Evolutionary conservation across 176 grass and related monocot species (phyloP).

Genomic region (Carex kokanica): DNA sequence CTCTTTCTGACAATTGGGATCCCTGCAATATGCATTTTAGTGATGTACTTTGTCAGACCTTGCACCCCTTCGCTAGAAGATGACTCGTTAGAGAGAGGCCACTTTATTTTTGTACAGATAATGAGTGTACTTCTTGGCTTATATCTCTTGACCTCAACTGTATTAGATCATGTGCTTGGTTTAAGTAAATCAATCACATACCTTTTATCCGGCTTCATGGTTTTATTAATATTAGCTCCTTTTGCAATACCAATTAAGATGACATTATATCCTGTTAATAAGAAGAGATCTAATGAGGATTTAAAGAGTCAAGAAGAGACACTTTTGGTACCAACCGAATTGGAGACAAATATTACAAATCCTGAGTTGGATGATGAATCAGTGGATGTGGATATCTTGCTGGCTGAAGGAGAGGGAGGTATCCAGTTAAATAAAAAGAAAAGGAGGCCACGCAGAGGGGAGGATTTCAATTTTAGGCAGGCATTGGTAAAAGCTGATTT

Average conservation of each 20-base stretch:
- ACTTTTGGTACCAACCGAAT: conserved; percentile 47
- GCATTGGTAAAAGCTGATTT: conserved; percentile 89
- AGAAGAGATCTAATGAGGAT: conserved; percentile 26
- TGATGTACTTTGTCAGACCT: conserved; percentile 86
- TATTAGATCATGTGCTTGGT: conserved; percentile 47
- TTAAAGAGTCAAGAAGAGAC: conserved; percentile 29
- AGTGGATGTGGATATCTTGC: conserved; percentile 68
- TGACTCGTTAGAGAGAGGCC: conserved; percentile 46
- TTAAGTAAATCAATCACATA: conserved; percentile 47
- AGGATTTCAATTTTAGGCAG: conserved; percentile 89
- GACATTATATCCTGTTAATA: conserved; percentile 62
- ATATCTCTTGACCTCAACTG: conserved; percentile 55
- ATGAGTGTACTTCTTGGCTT: conserved; percentile 60
- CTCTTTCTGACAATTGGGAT: conserved; percentile 63
- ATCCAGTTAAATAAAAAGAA: conserved; percentile 58
- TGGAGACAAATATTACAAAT: conserved; percentile 37
- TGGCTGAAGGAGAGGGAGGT: conserved; percentile 83
- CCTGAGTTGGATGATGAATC: conserved; percentile 50
- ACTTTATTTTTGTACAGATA: conserved; percentile 78
- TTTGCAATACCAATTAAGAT: conserved; percentile 89
- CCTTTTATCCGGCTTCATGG: conserved; percentile 57
- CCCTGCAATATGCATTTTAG: conserved; percentile 51
- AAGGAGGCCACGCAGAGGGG: conserved; percentile 74
- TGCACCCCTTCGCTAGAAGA: conserved; percentile 71
- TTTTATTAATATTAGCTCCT: conserved; percentile 62